These are phyloP conservation scores for Helicocarpus griseus DNA, from an alignment of 2,329 filamentous ascomycete species.

Conservation along the genomic window DNA sequence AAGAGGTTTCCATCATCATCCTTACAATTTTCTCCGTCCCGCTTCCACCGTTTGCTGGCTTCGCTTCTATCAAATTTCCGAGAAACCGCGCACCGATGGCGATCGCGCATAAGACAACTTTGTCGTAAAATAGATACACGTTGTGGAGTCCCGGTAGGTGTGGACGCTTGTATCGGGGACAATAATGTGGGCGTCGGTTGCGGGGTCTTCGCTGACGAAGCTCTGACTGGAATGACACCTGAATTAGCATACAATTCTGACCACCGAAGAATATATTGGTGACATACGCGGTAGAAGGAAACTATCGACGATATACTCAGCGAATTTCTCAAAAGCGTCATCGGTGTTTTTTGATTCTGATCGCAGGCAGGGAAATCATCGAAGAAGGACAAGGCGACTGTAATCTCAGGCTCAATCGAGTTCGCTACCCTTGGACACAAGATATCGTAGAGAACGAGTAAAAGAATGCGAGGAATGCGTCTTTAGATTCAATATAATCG, in stretches of 20 bases:
- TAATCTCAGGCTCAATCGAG: constrained; percentile 5
- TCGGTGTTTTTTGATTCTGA: constrained; percentile 7
- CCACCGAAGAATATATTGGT: constrained; percentile 2
- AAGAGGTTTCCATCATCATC: constrained; percentile 7
- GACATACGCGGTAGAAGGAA: constrained; percentile 14
- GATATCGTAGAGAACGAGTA: constrained; percentile 12
- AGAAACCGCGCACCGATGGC: constrained; percentile 9
- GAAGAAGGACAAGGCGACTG: constrained; percentile 8
- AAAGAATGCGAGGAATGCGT: constrained; percentile 14
- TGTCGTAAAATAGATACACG: constrained; percentile 7
- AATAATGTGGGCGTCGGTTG: constrained; percentile 12
- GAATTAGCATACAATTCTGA: constrained; percentile 4
- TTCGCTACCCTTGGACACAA: constrained; percentile 4
- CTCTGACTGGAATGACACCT: constrained; percentile 11
- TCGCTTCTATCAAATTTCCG: neutral
- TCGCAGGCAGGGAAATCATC: constrained; percentile 9
- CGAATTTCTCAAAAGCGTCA: constrained; percentile 13
- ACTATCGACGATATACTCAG: constrained; percentile 15
- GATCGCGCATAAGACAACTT: constrained; percentile 11
- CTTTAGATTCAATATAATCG: constrained; percentile 12
- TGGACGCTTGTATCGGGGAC: constrained; percentile 1
- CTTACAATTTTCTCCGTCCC: neutral
- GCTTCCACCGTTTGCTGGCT: constrained; percentile 8
- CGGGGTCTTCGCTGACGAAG: constrained; percentile 14
- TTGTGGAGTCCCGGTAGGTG: neutral